Evolutionary conservation across 306 rosid genomes (phyloP), one percentile per base, ranked within the genome.

Genomic region (Cucumis cinereus): DNA sequence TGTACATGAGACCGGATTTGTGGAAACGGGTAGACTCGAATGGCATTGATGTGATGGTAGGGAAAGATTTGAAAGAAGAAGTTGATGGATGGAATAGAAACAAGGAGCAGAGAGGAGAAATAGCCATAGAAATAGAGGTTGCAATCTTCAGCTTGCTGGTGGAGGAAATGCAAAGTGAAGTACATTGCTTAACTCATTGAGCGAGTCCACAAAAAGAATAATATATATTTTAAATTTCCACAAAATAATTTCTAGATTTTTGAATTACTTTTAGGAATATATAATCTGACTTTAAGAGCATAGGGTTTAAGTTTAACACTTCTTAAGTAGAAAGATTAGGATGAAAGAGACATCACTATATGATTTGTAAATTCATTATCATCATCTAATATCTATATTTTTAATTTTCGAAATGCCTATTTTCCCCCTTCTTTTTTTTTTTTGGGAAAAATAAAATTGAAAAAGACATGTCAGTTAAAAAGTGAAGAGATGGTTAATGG

Each of bases 1-100:
- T 90, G 1, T 80, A 81, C 30, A 56, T 76, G 87, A 89, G 85
- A 79, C 54, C 88, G 15, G 94, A 90, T 17, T 77, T 87, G 59
- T 91, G 97, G 97, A 89, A 87, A 64, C 87, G 82, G 77, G 93
- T 91, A 80, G 86, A 89, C 64, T 78, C 83, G 4, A 87, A 87
- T 88, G 88, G 96, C 41, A 90, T 92, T 57, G 91, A 95, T 79
- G 87, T 86, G 96, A 92, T 90, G 97, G 85, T 88, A 49, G 91
- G 82, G 74, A 87, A 92, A 73, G 99, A 92, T 71, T 83, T 90
- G 30, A 64, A 80, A 11, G 84, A 64, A 70, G 97, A 90, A 81
- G 79, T 83, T 7, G 67, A 71, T 73, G 84, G 61, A 52, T 84
- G 98, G 99, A 95, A 86, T 80, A 83, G 54, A 64, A 81, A 82